Evolutionary conservation across 2,329 filamentous ascomycete genomes (phyloP), one percentile per base, ranked within the genome.

Genomic region (Trichothecium sympodiale): DNA sequence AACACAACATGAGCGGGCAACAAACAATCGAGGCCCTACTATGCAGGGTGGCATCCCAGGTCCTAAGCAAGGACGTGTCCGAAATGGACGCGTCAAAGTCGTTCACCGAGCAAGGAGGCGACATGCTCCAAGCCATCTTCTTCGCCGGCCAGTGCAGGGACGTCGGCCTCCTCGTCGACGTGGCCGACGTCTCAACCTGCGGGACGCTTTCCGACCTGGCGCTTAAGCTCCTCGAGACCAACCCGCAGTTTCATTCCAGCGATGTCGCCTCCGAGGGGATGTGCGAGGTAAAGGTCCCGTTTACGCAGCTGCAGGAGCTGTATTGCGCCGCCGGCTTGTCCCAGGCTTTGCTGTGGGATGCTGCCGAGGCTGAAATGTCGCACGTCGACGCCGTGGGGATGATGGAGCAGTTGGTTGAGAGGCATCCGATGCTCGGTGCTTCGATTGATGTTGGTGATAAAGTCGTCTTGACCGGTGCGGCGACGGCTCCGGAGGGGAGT

Each of bases 81-180:
- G 30, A 37, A 17, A 33, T 37, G 15, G 23, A 37, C 29, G 15
- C 26, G 26, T 29, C 15, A n/a, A 37, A 37, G 26, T 37, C 35
- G 16, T 26, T 37, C 15, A 25, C 31, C 26, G 35, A 33, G 29
- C 35, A 37, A 28, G 35, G 35, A 15, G 35, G 35, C 15, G 30
- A 37, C 26, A 33, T 29, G 30, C 23, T 37, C 5, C 28, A 30
- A 17, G 31, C 16, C 27, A 26, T 37, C 23, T 37, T 37, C 31
- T 37, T 37, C 35, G 31, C 35, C 25, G 35, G 20, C 12, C 29
- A 37, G 33, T 37, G 35, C 20, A 37, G 35, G 26, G 35, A 37
- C 17, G 18, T 33, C 31, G 35, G 31, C 17, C 18, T 37, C 31
- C 29, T 33, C 20, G 35, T 37, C 31, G 30, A 37, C 16, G 18